phyloP scores from a whole-genome alignment of 805 yeast genomes.

The Komagataella kurtzmanii region DNA sequence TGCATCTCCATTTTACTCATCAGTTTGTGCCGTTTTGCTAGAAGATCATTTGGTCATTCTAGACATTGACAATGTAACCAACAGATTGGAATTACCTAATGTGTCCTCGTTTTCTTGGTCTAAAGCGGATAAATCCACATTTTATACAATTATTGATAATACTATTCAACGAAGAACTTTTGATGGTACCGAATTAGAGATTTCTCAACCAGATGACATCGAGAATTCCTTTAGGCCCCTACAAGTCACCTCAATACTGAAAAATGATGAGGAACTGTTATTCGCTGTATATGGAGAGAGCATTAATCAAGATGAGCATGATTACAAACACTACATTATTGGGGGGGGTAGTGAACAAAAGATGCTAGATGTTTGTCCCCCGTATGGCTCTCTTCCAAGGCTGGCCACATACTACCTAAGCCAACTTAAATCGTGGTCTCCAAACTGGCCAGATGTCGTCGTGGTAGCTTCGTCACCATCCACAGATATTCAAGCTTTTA shows the following conservation, averaged over 20 bases:
- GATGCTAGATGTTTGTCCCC: conserved; percentile 29
- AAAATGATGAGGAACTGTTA: neutral
- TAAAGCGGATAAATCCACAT: neutral
- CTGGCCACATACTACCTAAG: conserved; percentile 29
- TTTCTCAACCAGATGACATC: neutral
- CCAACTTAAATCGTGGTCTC: conserved; percentile 26
- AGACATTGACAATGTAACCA: neutral
- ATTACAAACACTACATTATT: neutral
- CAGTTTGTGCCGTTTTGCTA: neutral
- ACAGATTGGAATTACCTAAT: neutral
- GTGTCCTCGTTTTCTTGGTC: neutral
- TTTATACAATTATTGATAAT: neutral
- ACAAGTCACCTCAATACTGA: neutral
- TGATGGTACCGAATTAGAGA: neutral
- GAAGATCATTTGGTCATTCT: neutral
- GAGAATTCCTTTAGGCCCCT: neutral
- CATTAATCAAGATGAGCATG: neutral
- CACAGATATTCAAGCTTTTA: conserved; percentile 41
- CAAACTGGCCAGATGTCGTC: conserved; percentile 16
- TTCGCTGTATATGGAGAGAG: neutral
- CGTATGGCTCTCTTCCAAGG: conserved; percentile 38
- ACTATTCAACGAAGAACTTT: neutral
- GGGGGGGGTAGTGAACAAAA: conserved; percentile 7
- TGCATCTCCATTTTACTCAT: neutral
- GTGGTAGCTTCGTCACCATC: conserved; percentile 51